Base-by-base conservation (phyloP, 495 filamentous ascomycete species). In the Aspergillus campestris region DNA sequence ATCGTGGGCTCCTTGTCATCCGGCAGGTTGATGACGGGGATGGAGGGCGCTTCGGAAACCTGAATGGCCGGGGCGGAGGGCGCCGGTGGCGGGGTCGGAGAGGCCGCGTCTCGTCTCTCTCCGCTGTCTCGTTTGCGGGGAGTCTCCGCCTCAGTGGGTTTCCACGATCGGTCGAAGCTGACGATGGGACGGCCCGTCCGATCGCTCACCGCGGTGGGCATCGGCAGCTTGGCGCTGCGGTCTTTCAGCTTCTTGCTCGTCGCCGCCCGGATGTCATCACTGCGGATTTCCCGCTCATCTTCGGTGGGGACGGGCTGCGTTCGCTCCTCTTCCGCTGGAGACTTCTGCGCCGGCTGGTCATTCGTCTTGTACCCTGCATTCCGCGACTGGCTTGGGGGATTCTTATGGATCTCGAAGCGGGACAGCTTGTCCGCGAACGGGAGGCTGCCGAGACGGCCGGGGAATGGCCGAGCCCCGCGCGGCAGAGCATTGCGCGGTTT, bases 181-280 rank as follows among this genome's bases (percentile, higher is more conserved):
- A 95, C 87, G 63, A 95, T 95, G 41, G 88, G 89, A 55, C 89
- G 78, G 42, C 87, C 86, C 43, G 83, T 80, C 49, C 73, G 82
- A 65, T 94, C 81, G 67, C 86, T 92, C 60, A 95, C 87, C 34
- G 86, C 77, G 28, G 85, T 85, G 53, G 89, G 89, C 56, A 80
- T 89, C 5, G 89, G 89, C 29, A 95, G 66, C 53, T 84, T 91
- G 40, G 83, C 66, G 57, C 89, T 95, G 54, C 89, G 81, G 59
- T 95, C 87, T 51, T 78, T 87, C 45, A 89, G 71, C 59, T 67
- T 82, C 75, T 89, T 92, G 68, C 83, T 89, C n/a, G 89, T 95
- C n/a, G 89, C 89, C 42, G 82, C 77, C 28, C 82, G 75, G 44
- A 95, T 89, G 38, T 95, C 89, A 36, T 94, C 87, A 50, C 86